Conservation (phyloP, 2,329 filamentous ascomycete species). For the Colletotrichum sp. region DNA sequence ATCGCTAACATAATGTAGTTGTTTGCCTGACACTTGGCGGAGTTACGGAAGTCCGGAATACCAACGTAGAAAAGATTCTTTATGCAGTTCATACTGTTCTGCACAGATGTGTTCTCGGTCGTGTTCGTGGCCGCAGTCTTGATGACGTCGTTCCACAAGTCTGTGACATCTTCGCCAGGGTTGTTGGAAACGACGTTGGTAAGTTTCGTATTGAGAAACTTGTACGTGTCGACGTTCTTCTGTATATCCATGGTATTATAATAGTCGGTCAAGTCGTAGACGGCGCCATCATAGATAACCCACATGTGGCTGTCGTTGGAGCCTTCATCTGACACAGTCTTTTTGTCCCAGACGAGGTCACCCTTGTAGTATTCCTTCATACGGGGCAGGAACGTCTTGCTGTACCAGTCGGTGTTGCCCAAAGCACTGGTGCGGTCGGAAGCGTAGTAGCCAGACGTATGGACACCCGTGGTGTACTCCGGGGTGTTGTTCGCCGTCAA, state of each 20-base stretch:
- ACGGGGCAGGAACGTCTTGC: constrained; percentile 71
- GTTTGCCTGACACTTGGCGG: constrained; percentile 80
- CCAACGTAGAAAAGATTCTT: constrained; percentile 85
- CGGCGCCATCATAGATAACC: constrained; percentile 75
- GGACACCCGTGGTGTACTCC: constrained; percentile 59
- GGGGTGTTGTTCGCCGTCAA: constrained; percentile 71
- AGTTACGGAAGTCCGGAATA: constrained; percentile 81
- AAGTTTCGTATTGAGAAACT: constrained; percentile 75
- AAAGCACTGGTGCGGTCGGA: constrained; percentile 63
- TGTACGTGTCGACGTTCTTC: constrained; percentile 61
- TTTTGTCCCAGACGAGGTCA: constrained; percentile 74
- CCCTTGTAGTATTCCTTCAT: constrained; percentile 91
- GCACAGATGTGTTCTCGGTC: constrained; percentile 54
- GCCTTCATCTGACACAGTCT: constrained; percentile 68
- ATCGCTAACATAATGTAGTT: constrained; percentile 90
- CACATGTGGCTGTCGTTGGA: constrained; percentile 72
- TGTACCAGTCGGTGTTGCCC: constrained; percentile 77
- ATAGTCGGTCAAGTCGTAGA: constrained; percentile 95
- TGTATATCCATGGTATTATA: constrained; percentile 73
- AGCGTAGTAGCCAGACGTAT: constrained; percentile 71
- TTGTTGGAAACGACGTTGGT: constrained; percentile 74
- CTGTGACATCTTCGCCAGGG: constrained; percentile 79
- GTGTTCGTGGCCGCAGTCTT: constrained; percentile 52
- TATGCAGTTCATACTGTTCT: constrained; percentile 79
- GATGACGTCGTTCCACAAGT: constrained; percentile 63